phyloP scores from a whole-genome alignment of 176 grass and related monocot genomes.

The Dendrocalamus sinicus region DNA sequence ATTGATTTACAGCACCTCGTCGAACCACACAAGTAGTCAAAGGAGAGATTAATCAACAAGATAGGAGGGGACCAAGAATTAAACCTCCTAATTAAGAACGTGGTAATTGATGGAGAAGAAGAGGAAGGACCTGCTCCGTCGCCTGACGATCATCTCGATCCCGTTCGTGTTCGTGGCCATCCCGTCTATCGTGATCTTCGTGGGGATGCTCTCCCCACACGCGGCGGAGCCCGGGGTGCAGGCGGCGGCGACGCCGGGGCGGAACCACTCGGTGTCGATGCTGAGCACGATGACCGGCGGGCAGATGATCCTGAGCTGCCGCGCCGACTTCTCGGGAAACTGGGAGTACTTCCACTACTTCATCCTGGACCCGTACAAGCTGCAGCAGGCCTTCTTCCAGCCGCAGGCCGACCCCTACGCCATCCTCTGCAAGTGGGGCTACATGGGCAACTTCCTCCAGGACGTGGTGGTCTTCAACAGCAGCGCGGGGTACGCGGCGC shows the following conservation, averaged over 20 bases:
- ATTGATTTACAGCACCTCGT: conserved; percentile 3
- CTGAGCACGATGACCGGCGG: conserved; percentile 64
- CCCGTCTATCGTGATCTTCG: conserved; percentile 52
- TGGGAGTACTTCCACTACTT: conserved; percentile 71
- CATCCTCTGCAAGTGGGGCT: conserved; percentile 64
- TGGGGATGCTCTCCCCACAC: conserved; percentile 48
- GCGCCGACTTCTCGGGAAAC: conserved; percentile 48
- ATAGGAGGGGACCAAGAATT: neutral
- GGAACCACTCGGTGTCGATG: conserved; percentile 61
- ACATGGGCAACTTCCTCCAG: conserved; percentile 68
- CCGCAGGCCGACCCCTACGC: conserved; percentile 41
- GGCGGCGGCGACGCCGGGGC: conserved; percentile 2
- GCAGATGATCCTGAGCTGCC: conserved; percentile 68
- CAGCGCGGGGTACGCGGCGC: conserved; percentile 10
- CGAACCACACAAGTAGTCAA: neutral
- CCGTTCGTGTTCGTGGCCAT: conserved; percentile 64
- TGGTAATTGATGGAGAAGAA: conserved; percentile 42
- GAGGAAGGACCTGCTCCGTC: conserved; percentile 49
- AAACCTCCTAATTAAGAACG: neutral
- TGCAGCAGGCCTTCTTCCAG: conserved; percentile 56
- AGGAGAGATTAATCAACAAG: neutral
- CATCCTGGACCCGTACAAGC: conserved; percentile 65
- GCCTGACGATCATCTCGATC: conserved; percentile 58
- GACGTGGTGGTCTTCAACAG: conserved; percentile 59
- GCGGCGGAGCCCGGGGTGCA: conserved; percentile 33